Base-by-base conservation (phyloP, 2,329 filamentous ascomycete genomes). In the Monosporascus sp. region DNA sequence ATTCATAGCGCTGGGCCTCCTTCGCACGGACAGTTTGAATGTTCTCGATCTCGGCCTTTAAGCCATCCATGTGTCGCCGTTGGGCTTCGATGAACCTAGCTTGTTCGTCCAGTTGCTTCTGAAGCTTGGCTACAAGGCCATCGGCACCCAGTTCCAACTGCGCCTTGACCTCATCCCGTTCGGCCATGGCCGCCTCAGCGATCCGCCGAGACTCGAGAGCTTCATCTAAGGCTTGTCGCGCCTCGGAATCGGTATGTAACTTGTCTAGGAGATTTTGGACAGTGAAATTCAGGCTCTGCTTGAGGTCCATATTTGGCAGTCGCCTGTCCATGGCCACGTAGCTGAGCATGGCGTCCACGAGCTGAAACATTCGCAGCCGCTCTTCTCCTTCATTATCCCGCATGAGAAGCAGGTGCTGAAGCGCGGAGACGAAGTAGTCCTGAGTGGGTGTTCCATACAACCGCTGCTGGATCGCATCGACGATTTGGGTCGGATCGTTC, bases 281-380 rank as follows among this genome's bases (percentile, higher is more conserved):
- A 0, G 93, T 97, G 65, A 97, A 97, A 70, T 96, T 97, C 59
- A 99, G 82, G 66, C 91, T 96, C 70, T 97, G 93, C 75, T 97
- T 97, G 55, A 99, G 82, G 69, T 99, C 94, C 85, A 97, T 93
- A 71, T 99, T 93, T 39, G 94, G 94, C 59, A 97, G 73, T 58
- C 94, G 83, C 66, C 94, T 84, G 71, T 99, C 94, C 93, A 99
- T 99, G 63, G 93, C 93, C 57, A 99, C 93, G 71, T 97, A 97
- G 71, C 91, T 96, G 60, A 99, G 84, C 91, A 97, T 97, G n/a
- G 90, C 87, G 72, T 99, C 94, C 27, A 97, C 92, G 27, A 99
- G 83, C 75, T 97, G 94, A 73, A 97, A 99, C 87, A 97, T 94
- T 48, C 90, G 86, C 56, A 97, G 74, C 15, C 91, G 85, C 71